These are phyloP conservation scores for Salvia rosmarinus DNA, from an alignment of 257 asterid genomes.

Conservation along the genomic window DNA sequence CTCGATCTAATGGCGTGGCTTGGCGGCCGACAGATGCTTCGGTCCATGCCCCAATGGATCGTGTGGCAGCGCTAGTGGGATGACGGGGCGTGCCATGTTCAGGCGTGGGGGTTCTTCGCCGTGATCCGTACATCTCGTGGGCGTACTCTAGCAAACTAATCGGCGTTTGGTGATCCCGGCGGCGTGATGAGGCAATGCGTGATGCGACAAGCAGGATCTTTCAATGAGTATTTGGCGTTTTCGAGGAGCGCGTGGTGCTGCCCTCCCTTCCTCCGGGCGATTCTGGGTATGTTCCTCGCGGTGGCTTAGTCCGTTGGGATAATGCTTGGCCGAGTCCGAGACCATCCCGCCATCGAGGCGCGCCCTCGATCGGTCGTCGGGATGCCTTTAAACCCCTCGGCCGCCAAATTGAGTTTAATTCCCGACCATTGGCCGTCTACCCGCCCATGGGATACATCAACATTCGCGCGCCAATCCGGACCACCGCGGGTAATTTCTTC, in stretches of 20 bases:
- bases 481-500: not conserved
- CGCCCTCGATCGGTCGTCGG: not conserved
- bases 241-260: too few species aligned
- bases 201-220: too few species aligned
- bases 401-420: not conserved
- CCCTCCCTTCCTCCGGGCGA: too few species aligned
- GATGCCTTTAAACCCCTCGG: not conserved
- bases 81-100: not conserved
- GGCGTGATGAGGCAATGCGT: too few species aligned
- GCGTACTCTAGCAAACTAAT: too few species aligned
- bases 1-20: not conserved
- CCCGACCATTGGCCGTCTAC: too few species aligned
- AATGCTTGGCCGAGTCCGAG: not conserved
- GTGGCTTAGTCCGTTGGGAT: too few species aligned
- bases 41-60: not conserved
- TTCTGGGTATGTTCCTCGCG: too few species aligned
- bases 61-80: not conserved
- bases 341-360: not conserved
- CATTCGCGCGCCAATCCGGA: not conserved
- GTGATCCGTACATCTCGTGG: too few species aligned
- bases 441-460: too few species aligned
- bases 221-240: too few species aligned
- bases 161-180: too few species aligned
- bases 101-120: not conserved
- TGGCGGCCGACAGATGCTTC: not conserved